Base-by-base conservation (phyloP, 1,284 basidiomycete species). In the Trametes polyzona region DNA sequence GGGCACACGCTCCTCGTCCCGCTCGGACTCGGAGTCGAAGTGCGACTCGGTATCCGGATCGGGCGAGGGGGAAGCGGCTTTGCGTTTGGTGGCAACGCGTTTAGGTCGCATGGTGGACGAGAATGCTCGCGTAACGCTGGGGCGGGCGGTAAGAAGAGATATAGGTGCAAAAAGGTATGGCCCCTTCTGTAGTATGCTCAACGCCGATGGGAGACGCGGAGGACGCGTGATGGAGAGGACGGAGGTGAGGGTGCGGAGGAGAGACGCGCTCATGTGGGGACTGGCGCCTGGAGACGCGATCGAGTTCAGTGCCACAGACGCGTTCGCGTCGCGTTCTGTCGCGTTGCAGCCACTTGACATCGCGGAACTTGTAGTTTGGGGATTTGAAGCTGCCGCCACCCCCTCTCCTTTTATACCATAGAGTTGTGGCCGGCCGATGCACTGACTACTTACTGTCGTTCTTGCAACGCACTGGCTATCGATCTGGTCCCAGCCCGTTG, bases 91-190 rank as follows among this genome's bases (percentile, higher is more conserved):
- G 29, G 62, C 54, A 21, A 66, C 62, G 47, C 70, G 68, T 67
- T 74, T 74, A 12, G 69, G 73, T 24, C 74, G 68, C 76, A 78
- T 76, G 19, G 27, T 32, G 17, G n/a, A 7, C 10, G 16, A 1
- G 37, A 24, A 23, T 23, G 21, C 9, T 4, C 37, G 37, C 8
- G 19, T 16, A 2, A 12, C 16, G 23, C n/a, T 26, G 40, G 2
- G n/a, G 16, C 17, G n/a, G 10, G 29, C 27, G 43, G 4, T 9
- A 1, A 12, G 3, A 19, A 3, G 30, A 35, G 4, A 3, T 16
- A 17, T 29, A 9, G 4, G 1, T 9, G 12, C 12, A 10, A 11
- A 24, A 24, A 24, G 21, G 5, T 4, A 41, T 16, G 30, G 9
- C 6, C 11, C 29, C 19, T 8, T n/a, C 14, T 8, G 2, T 33